These are phyloP conservation scores for Bertia moriformis DNA, from an alignment of 2,329 filamentous ascomycete species.

Conservation along the genomic window DNA sequence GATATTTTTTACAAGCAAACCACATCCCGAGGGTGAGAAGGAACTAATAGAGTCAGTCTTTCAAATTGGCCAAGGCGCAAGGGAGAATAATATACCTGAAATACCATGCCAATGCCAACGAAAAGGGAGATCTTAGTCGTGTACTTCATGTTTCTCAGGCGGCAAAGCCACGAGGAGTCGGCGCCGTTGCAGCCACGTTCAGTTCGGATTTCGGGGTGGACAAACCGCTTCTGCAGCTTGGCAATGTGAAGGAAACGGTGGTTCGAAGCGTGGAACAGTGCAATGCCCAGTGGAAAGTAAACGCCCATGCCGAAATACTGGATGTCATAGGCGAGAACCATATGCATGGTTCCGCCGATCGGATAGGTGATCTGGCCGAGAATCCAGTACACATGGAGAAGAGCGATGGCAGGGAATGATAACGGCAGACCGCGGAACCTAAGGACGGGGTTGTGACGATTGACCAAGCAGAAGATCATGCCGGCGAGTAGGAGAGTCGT, in stretches of 20 bases:
- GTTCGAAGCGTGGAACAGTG: conserved; percentile 41
- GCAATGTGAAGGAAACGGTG: conserved; percentile 34
- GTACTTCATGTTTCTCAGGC: conserved; percentile 18
- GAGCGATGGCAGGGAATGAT: conserved; percentile 21
- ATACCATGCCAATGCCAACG: conserved; percentile 29
- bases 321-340: conserved; percentile 25
- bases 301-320: conserved; percentile 47
- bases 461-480: conserved; percentile 16
- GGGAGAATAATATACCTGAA: conserved; percentile 27
- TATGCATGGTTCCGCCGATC: conserved; percentile 22
- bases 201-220: conserved; percentile 6
- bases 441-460: conserved; percentile 18
- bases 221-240: conserved; percentile 28
- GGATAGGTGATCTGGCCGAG: conserved; percentile 25
- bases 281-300: conserved; percentile 40
- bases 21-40: conserved; percentile 36
- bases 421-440: conserved; percentile 23
- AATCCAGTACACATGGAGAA: conserved; percentile 22
- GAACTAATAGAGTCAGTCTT: conserved; percentile 10
- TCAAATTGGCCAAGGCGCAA: not conserved
- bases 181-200: conserved; percentile 11
- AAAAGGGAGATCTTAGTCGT: conserved; percentile 23
- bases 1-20: conserved; percentile 38
- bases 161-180: conserved; percentile 15
- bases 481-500: conserved; percentile 15